Base-by-base conservation (phyloP, 179 eudicot genomes). In the Vitellaria paradoxa region DNA sequence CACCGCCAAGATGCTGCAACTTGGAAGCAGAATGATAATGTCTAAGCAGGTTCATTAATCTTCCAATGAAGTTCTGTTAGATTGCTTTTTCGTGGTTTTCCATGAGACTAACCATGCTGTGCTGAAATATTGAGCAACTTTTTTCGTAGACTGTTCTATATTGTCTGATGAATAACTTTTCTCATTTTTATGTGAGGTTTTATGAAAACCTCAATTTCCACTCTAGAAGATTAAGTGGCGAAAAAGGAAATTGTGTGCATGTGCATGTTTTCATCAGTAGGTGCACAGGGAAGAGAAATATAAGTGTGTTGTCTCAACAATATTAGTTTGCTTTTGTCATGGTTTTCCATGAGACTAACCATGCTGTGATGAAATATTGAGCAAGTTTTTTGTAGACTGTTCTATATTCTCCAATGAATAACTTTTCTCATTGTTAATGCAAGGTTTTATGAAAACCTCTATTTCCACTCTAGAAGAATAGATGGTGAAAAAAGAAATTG, bases 11-110 rank as follows among this genome's bases (percentile, higher is more conserved):
- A 47, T 47, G 18, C 37, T 46, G 69, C 59, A 47, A 61, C 56
- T 59, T 61, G 56, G 55, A 74, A 47, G 77, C 57, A 45, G 9
- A 14, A 63, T 14, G 64, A 72, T n/a, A 62, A 72, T 55, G 24
- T 20, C 40, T 17, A 7, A 53, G 45, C 12, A 53, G 40, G 77
- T 62, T 45, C 23, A 46, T 42, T 47, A 65, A 23, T 73, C 46
- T 74, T 74, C 46, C n/a, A 9, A 21, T 42, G 67, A 21, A 52
- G 37, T 59, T 42, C 49, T 50, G 12, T 23, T 74, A 56, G 68
- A 60, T 74, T 61, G 57, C 62, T 74, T 30, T 61, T 5, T 21
- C 68, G 7, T 46, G n/a, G 75, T 55, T 45, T 40, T 46, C 62
- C 14, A 74, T 62, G 56, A 47, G 7, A 40, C 12, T 50, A 20